Conservation (phyloP, 768 basidiomycete species). For the Mycena leptocephala region DNA sequence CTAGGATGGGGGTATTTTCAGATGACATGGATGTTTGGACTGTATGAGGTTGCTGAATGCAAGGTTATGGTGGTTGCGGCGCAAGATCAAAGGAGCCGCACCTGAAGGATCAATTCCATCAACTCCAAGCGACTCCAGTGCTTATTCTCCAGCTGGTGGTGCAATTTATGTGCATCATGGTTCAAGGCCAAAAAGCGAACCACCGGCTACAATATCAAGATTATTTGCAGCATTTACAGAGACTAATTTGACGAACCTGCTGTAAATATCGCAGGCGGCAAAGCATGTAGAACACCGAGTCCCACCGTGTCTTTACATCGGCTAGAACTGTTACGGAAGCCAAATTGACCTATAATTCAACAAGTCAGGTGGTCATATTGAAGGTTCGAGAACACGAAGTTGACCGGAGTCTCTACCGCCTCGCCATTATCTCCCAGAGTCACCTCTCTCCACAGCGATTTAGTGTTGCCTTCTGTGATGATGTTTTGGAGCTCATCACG, state of each 20-base stretch:
- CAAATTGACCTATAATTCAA: neutral
- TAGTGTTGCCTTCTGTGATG: constrained; percentile 28
- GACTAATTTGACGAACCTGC: constrained; percentile 7
- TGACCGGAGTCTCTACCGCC: neutral
- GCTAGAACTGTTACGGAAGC: constrained; percentile 13
- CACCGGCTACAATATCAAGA: neutral
- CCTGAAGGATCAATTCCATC: constrained; percentile 33
- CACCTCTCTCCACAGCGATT: constrained; percentile 6
- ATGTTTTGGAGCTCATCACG: constrained; percentile 28
- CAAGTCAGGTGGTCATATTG: no score
- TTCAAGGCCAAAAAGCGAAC: constrained; percentile 23
- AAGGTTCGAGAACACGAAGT: neutral
- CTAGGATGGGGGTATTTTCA: constrained; percentile 38
- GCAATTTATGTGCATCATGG: constrained; percentile 26
- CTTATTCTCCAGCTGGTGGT: constrained; percentile 17
- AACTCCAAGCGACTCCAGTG: constrained; percentile 37
- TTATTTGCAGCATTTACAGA: neutral
- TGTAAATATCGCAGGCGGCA: constrained; percentile 27
- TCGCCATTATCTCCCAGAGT: neutral
- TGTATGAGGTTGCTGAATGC: constrained; percentile 25
- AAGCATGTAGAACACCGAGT: constrained; percentile 38
- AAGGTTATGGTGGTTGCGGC: constrained; percentile 1
- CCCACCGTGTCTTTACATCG: constrained; percentile 35
- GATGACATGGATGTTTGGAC: constrained; percentile 36
- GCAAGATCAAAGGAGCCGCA: neutral